Evolutionary conservation across 1,284 basidiomycete genomes (phyloP).

Genomic region (Amylostereum chailletii): DNA sequence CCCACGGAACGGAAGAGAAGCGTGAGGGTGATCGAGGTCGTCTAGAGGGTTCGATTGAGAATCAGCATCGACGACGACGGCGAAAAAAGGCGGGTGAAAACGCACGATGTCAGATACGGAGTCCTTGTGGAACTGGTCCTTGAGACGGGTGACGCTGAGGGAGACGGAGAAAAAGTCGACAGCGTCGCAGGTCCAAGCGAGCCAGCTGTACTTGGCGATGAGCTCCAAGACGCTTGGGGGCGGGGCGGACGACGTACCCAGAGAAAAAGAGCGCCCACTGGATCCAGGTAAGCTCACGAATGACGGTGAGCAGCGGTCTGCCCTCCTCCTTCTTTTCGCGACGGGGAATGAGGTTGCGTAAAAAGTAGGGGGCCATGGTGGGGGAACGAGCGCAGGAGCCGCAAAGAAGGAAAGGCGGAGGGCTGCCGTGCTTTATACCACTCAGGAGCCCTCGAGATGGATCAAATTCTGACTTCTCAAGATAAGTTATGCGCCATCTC

Average conservation of each 20-base stretch:
- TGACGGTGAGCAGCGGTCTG: slow-evolving; percentile 25
- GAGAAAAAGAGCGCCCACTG: slow-evolving; percentile 42
- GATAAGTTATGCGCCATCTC: too few relatives aligned
- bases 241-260: slow-evolving; percentile 21
- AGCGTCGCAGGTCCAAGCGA: slow-evolving; percentile 76
- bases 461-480: too few relatives aligned
- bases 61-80: background rate
- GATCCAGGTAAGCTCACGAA: slow-evolving; percentile 31
- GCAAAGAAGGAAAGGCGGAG: too few relatives aligned
- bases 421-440: too few relatives aligned
- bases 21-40: slow-evolving; percentile 86
- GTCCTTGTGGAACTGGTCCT: slow-evolving; percentile 38
- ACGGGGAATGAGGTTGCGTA: slow-evolving; percentile 3
- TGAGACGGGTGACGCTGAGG: slow-evolving; percentile 54
- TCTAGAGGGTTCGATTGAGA: slow-evolving; percentile 28
- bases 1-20: slow-evolving; percentile 85
- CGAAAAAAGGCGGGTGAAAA: slow-evolving; percentile 9
- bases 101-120: slow-evolving; percentile 44
- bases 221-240: slow-evolving; percentile 2
- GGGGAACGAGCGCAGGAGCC: too few relatives aligned
- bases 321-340: slow-evolving; percentile 1
- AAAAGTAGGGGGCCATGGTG: slow-evolving; percentile 6
- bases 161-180: slow-evolving; percentile 84
- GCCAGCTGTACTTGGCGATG: slow-evolving; percentile 38
- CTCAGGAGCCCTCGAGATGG: too few relatives aligned